Percentiles rank a stretch among this genome's conserved stretches.
Conservation (phyloP, 2,329 filamentous ascomycete genomes). For the Colletotrichum gigasporum region DNA sequence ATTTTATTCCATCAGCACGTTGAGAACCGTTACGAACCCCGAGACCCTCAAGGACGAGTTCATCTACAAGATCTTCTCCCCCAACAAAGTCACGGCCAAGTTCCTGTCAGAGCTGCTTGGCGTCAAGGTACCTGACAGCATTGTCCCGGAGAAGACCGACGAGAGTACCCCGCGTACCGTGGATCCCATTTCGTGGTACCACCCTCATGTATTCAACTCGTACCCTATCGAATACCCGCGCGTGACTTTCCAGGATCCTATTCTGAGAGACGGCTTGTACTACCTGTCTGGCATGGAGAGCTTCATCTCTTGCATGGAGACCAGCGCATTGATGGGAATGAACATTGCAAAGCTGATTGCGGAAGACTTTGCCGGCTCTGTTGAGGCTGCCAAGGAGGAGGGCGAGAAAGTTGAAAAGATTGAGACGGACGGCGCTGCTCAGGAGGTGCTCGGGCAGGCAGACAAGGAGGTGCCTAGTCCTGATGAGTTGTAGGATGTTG, state of each 20-base stretch:
- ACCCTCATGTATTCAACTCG: conserved; percentile 80
- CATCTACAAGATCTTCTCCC: conserved; percentile 74
- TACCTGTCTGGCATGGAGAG: conserved; percentile 84
- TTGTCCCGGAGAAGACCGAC: conserved; percentile 43
- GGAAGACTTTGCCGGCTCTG: conserved; percentile 59
- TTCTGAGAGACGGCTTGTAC: conserved; percentile 73
- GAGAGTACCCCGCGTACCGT: conserved; percentile 34
- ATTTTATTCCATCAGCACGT: conserved; percentile 87
- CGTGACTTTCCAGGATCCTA: conserved; percentile 85
- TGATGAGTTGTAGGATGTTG: conserved; percentile 31
- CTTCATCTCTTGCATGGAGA: conserved; percentile 98
- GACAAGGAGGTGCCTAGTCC: conserved; percentile 22
- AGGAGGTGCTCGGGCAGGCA: conserved; percentile 28
- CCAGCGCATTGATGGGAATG: conserved; percentile 89
- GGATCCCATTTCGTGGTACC: conserved; percentile 76
- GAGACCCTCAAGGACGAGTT: conserved; percentile 62
- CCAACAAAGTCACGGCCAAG: conserved; percentile 58
- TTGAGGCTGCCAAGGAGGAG: conserved; percentile 11
- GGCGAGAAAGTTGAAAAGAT: conserved; percentile 6
- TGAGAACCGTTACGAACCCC: conserved; percentile 72
- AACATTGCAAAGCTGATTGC: conserved; percentile 80
- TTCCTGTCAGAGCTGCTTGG: conserved; percentile 65
- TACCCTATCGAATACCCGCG: conserved; percentile 89
- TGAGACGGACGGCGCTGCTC: not conserved
- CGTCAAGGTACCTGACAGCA: conserved; percentile 53